Evolutionary conservation across 2,329 filamentous ascomycete genomes (phyloP).

Genomic region (Aspergillus puulaauensis): DNA sequence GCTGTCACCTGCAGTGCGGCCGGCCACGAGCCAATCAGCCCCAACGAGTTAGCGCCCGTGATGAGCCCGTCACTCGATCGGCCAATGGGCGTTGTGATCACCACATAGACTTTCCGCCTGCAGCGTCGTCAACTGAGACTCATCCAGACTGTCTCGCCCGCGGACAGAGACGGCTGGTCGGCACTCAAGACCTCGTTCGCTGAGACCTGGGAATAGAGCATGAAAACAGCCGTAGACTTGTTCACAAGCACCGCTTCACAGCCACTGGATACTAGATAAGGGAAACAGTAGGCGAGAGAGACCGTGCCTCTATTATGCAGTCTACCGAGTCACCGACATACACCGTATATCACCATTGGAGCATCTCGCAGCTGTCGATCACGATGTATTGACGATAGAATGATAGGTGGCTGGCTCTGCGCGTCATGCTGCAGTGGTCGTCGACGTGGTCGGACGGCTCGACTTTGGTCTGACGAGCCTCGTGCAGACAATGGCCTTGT

Average conservation of each 20-base stretch:
- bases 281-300: too few relatives aligned
- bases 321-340: neutral
- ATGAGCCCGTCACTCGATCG: constrained; percentile 5
- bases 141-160: too few relatives aligned
- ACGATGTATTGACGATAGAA: neutral
- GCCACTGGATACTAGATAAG: too few relatives aligned
- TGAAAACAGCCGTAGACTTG: too few relatives aligned
- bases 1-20: neutral
- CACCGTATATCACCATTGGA: neutral
- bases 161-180: too few relatives aligned
- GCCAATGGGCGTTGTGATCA: constrained; percentile 3
- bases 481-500: neutral
- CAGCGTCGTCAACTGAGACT: neutral
- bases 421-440: neutral
- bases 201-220: too few relatives aligned
- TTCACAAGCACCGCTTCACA: too few relatives aligned
- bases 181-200: too few relatives aligned
- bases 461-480: neutral
- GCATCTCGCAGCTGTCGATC: neutral
- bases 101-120: constrained; percentile 2
- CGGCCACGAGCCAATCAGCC: constrained; percentile 16
- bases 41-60: constrained; percentile 19
- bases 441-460: neutral
- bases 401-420: constrained; percentile 2
- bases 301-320: neutral